Evolutionary conservation across 331 rosid genomes (phyloP).

Genomic region (Malus hybrid): DNA sequence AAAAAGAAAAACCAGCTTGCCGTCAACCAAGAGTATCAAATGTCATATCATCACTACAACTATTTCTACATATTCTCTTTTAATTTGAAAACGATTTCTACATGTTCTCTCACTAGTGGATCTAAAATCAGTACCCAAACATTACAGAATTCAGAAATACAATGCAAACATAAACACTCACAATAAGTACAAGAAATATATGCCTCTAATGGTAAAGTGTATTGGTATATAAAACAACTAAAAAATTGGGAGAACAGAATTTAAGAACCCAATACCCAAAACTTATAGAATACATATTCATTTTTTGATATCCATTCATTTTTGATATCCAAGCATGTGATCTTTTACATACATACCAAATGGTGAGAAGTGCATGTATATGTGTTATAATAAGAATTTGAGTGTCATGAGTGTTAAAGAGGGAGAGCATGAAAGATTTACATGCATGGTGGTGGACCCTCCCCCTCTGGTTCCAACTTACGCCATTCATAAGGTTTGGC

Average conservation of each 20-base stretch:
- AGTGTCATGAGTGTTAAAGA: constrained; percentile 5
- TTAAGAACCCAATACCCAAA: not conserved
- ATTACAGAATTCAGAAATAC: not conserved
- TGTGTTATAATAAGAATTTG: not conserved
- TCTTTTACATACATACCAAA: not conserved
- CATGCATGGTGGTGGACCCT: constrained; percentile 99
- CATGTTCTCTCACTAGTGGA: not conserved
- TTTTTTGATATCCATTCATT: not conserved
- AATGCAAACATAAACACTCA: not conserved
- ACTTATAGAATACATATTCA: not conserved
- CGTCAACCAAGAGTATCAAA: not conserved
- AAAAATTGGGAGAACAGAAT: not conserved
- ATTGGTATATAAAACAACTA: not conserved
- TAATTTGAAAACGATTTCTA: not conserved
- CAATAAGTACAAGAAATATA: not conserved
- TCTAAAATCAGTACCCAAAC: not conserved
- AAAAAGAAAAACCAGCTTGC: not conserved
- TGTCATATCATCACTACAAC: not conserved
- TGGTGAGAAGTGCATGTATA: not conserved
- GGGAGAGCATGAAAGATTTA: constrained; percentile 16
- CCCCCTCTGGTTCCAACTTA: constrained; percentile 98
- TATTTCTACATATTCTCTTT: not conserved
- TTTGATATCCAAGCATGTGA: not conserved
- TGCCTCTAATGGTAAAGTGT: not conserved
- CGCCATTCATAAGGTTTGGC: constrained; percentile 99